Conservation (phyloP, 768 basidiomycete species). For the Termitomyces sp. region DNA sequence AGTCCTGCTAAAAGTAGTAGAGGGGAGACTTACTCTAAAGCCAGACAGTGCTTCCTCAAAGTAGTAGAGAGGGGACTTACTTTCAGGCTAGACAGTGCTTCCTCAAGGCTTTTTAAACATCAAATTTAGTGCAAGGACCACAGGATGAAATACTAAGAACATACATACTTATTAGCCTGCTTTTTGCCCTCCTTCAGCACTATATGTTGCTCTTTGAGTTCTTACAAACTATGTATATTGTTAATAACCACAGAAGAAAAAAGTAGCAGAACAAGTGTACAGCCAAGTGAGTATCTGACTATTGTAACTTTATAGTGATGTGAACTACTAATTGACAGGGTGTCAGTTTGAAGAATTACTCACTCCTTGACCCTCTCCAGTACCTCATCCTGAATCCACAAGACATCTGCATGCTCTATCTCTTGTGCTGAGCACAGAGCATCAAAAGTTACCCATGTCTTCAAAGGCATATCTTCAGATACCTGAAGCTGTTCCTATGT, state of each 20-base stretch:
- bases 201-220: not conserved
- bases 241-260: not conserved
- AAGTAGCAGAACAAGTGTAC: not conserved
- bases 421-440: not conserved
- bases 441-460: not conserved
- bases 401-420: not conserved
- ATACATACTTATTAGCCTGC: not conserved
- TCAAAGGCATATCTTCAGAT: slow-evolving; percentile 6
- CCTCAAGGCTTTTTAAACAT: not conserved
- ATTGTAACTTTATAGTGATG: not conserved
- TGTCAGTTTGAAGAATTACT: not conserved
- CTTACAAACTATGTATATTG: not conserved
- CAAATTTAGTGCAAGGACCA: not conserved
- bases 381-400: not conserved
- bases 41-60: no score
- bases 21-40: not conserved
- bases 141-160: not conserved
- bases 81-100: no score
- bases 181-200: not conserved
- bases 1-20: not conserved
- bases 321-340: not conserved
- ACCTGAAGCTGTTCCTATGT: slow-evolving; percentile 18
- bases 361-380: not conserved
- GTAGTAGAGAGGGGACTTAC: no score
- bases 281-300: slow-evolving; percentile 1